These are phyloP conservation scores for Aspergillus funiculosus DNA, from an alignment of 495 filamentous ascomycete species.

Conservation along the genomic window DNA sequence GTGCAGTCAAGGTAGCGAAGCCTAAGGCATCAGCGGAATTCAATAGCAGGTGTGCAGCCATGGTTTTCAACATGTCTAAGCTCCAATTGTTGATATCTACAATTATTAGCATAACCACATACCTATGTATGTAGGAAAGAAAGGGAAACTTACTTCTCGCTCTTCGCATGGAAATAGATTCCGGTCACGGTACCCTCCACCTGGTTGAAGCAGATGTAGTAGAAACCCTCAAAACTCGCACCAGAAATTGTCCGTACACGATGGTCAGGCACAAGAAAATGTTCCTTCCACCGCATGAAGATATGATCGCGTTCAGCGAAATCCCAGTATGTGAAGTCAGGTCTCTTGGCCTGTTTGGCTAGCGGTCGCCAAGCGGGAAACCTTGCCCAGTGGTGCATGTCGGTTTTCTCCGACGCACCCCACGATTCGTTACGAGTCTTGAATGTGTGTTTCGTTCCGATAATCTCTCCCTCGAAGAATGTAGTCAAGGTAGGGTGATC, in stretches of 20 bases:
- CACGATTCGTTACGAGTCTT: constrained; percentile 82
- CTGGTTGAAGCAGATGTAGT: constrained; percentile 99
- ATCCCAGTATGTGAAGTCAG: constrained; percentile 66
- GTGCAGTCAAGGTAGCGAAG: background rate
- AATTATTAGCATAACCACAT: constrained; percentile 7
- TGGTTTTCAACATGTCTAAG: constrained; percentile 78
- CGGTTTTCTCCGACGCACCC: constrained; percentile 89
- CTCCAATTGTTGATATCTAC: constrained; percentile 89
- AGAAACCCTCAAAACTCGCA: constrained; percentile 97
- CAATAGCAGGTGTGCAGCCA: constrained; percentile 82
- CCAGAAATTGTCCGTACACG: constrained; percentile 82
- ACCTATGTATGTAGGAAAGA: background rate
- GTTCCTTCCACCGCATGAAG: constrained; percentile 99
- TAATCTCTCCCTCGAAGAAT: constrained; percentile 98
- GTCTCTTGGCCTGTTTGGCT: constrained; percentile 66
- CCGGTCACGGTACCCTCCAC: constrained; percentile 75
- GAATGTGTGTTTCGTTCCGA: constrained; percentile 91
- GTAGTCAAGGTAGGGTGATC: constrained; percentile 95
- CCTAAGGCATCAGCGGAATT: constrained; percentile 68
- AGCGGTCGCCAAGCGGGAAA: constrained; percentile 82
- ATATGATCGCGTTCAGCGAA: constrained; percentile 77
- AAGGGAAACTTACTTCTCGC: constrained; percentile 69
- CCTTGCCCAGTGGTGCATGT: constrained; percentile 88
- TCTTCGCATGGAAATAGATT: constrained; percentile 97
- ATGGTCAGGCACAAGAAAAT: constrained; percentile 96